Evolutionary conservation across 1,284 basidiomycete species (phyloP).

Genomic region (Schizophyllum amplum): DNA sequence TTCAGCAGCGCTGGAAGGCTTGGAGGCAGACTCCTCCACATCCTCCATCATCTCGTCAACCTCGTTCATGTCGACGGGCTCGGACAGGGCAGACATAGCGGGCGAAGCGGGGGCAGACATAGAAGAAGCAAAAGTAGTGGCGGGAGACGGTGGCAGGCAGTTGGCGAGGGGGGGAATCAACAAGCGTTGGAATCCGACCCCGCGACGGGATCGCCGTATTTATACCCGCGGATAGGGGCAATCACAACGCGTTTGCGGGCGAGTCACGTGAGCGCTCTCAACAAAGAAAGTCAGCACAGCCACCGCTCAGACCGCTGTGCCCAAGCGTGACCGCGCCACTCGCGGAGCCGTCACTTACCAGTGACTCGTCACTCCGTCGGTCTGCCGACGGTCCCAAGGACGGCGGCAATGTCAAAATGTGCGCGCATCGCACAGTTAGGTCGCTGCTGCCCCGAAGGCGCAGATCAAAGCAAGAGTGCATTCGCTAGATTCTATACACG

Average conservation of each 20-base stretch:
- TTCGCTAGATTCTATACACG: neutral
- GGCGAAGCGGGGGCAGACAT: slow-evolving; percentile 11
- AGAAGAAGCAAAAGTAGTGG: slow-evolving; percentile 17
- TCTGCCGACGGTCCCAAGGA: no score
- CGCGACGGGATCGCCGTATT: neutral
- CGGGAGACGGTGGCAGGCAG: slow-evolving; percentile 12
- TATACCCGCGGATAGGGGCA: neutral
- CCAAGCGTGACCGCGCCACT: no score
- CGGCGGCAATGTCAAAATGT: no score
- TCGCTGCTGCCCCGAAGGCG: no score
- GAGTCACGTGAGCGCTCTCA: neutral
- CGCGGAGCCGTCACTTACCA: no score
- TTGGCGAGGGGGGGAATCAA: neutral
- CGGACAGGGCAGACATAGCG: slow-evolving; percentile 10
- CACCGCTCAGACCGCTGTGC: neutral
- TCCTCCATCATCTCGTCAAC: neutral
- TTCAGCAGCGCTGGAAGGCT: slow-evolving; percentile 13
- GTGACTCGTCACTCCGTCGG: no score
- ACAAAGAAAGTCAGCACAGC: neutral
- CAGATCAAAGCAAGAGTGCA: neutral
- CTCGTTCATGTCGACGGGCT: slow-evolving; percentile 13
- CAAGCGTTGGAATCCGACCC: neutral
- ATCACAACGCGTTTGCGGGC: neutral
- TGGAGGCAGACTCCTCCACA: neutral
- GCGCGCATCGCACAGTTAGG: no score